These are phyloP conservation scores for Saccharomycopsis javanensis DNA, from an alignment of 805 yeast species.

Conservation along the genomic window DNA sequence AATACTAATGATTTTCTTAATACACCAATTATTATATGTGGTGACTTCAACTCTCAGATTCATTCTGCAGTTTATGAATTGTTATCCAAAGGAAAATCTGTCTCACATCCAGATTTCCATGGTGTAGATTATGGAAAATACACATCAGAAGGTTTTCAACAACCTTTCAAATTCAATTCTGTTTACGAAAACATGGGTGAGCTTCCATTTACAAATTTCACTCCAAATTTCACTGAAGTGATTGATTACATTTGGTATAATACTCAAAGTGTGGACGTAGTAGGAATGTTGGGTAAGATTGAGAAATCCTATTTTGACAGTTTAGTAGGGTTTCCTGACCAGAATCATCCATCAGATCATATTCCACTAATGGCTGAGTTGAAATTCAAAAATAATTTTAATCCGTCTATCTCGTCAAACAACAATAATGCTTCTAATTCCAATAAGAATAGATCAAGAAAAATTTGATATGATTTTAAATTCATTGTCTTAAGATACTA, in stretches of 20 bases:
- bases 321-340: slow-evolving; percentile 87
- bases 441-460: slow-evolving; percentile 22
- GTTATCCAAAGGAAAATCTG: slow-evolving; percentile 71
- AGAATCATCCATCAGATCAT: slow-evolving; percentile 91
- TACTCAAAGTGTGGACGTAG: slow-evolving; percentile 67
- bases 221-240: slow-evolving; percentile 87
- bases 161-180: slow-evolving; percentile 71
- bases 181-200: slow-evolving; percentile 81
- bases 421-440: slow-evolving; percentile 20
- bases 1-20: slow-evolving; percentile 44
- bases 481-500: not conserved
- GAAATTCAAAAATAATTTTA: slow-evolving; percentile 44
- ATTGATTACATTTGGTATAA: slow-evolving; percentile 96
- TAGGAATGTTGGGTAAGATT: slow-evolving; percentile 76
- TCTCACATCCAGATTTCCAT: slow-evolving; percentile 67
- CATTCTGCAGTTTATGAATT: slow-evolving; percentile 90
- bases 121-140: slow-evolving; percentile 87
- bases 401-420: slow-evolving; percentile 19
- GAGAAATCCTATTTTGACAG: slow-evolving; percentile 68
- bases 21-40: slow-evolving; percentile 77
- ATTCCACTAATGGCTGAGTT: slow-evolving; percentile 77
- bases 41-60: slow-evolving; percentile 86
- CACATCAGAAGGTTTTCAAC: slow-evolving; percentile 82
- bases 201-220: slow-evolving; percentile 86
- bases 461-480: slow-evolving; percentile 19